Conservation (phyloP, 129 eudicot genomes). For the Flaveria trinervia region DNA sequence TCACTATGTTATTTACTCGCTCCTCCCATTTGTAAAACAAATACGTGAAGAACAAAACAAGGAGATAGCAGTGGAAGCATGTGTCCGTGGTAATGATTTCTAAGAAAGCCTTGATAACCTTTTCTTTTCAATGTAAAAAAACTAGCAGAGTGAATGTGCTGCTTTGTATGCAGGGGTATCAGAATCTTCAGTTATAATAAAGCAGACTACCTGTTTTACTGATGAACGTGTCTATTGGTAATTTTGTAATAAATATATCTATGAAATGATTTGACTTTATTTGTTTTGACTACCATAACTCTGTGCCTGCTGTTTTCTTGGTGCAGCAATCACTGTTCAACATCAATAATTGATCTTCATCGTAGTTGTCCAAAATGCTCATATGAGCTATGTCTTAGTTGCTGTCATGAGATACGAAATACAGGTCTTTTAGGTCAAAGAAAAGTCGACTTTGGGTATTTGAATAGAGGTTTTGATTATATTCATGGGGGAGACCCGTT, state of each 20-base stretch:
- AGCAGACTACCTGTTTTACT: constrained; percentile 40
- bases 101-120: constrained; percentile 6
- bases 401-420: constrained; percentile 76
- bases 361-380: constrained; percentile 88
- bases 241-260: constrained; percentile 18
- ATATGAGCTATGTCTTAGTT: constrained; percentile 78
- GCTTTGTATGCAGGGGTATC: constrained; percentile 43
- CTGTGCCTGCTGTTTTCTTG: constrained; percentile 10
- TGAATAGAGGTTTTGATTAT: constrained; percentile 64
- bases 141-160: constrained; percentile 6
- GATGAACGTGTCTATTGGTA: constrained; percentile 96
- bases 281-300: constrained; percentile 19
- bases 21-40: constrained; percentile 57
- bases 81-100: constrained; percentile 48
- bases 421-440: constrained; percentile 42
- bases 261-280: constrained; percentile 21
- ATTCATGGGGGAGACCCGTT: constrained; percentile 74
- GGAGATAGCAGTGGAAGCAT: constrained; percentile 58
- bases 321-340: constrained; percentile 78
- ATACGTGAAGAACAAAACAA: constrained; percentile 61
- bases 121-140: background rate
- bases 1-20: constrained; percentile 51
- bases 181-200: constrained; percentile 43
- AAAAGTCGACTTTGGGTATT: constrained; percentile 39
- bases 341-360: constrained; percentile 90